These are phyloP conservation scores for Ophioceras dolichostomum DNA, from an alignment of 2,329 filamentous ascomycete species.

Conservation along the genomic window DNA sequence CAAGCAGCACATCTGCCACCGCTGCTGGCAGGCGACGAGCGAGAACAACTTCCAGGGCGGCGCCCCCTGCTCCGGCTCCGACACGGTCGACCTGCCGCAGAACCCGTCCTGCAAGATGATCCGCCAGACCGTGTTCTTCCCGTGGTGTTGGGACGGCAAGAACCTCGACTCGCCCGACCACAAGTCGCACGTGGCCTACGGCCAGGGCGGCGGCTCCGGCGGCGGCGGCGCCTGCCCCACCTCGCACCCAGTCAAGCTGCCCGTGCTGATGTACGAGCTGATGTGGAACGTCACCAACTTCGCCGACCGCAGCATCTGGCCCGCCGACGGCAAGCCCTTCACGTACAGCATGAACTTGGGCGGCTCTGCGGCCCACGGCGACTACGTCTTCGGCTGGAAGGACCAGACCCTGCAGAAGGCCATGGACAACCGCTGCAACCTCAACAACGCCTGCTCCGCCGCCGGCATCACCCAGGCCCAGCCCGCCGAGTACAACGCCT, in stretches of 20 bases:
- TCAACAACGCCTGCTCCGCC: conserved; percentile 26
- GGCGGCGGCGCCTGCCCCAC: conserved; percentile 34
- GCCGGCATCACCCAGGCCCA: conserved; percentile 31
- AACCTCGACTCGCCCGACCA: conserved; percentile 32
- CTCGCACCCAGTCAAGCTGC: conserved; percentile 30
- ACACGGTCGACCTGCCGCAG: conserved; percentile 36
- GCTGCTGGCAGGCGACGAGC: conserved; percentile 31
- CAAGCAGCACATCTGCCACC: conserved; percentile 33
- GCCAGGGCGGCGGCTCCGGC: conserved; percentile 27
- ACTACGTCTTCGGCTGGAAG: conserved; percentile 41
- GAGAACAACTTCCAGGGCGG: conserved; percentile 34
- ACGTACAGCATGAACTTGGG: conserved; percentile 31
- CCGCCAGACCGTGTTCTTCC: conserved; percentile 39
- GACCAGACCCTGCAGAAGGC: conserved; percentile 33
- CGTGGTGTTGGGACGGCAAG: conserved; percentile 32
- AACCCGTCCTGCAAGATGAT: conserved; percentile 36
- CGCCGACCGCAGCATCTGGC: conserved; percentile 28
- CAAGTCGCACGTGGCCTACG: conserved; percentile 31
- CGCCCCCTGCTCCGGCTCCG: conserved; percentile 33
- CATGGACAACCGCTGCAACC: conserved; percentile 33
- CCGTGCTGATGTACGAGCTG: conserved; percentile 35
- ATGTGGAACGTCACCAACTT: conserved; percentile 32
- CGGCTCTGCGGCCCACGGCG: conserved; percentile 34
- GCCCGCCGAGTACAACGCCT: conserved; percentile 31
- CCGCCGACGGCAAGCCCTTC: conserved; percentile 28